Evolutionary conservation across 2,329 filamentous ascomycete genomes (phyloP).

Genomic region (Thielaviopsis musarum): DNA sequence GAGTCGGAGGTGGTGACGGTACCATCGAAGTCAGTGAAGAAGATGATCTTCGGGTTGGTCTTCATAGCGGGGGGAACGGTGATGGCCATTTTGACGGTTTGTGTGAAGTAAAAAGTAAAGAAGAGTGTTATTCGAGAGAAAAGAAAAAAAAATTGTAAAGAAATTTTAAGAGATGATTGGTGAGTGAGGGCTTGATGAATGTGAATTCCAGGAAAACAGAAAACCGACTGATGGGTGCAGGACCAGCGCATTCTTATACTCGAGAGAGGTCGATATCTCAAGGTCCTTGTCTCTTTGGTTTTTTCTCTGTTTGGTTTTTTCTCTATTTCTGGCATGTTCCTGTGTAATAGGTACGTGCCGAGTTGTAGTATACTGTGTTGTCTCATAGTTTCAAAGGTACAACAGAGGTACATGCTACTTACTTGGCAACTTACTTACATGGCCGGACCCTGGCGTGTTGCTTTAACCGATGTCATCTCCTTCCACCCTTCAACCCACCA

Average conservation of each 20-base stretch:
- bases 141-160: conserved; percentile 1
- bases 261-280: not conserved
- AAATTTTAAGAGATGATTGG: not conserved
- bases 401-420: not conserved
- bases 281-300: not conserved
- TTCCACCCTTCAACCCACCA: not conserved
- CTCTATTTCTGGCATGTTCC: not conserved
- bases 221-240: not conserved
- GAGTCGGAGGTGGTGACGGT: conserved; percentile 65
- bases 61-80: conserved; percentile 21
- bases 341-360: too few relatives aligned
- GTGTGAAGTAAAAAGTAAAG: not conserved
- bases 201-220: not conserved
- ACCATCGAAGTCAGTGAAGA: conserved; percentile 98
- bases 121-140: not conserved
- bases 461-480: not conserved
- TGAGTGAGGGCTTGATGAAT: not conserved
- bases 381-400: not conserved
- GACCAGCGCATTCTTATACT: conserved; percentile 9
- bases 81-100: conserved; percentile 11
- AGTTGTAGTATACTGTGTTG: too few relatives aligned
- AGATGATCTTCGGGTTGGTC: conserved; percentile 73
- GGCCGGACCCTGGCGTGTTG: not conserved
- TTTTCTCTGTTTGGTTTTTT: too few relatives aligned
- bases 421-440: not conserved